Conservation (phyloP, 805 yeast genomes). For the Candida sonorensis region DNA sequence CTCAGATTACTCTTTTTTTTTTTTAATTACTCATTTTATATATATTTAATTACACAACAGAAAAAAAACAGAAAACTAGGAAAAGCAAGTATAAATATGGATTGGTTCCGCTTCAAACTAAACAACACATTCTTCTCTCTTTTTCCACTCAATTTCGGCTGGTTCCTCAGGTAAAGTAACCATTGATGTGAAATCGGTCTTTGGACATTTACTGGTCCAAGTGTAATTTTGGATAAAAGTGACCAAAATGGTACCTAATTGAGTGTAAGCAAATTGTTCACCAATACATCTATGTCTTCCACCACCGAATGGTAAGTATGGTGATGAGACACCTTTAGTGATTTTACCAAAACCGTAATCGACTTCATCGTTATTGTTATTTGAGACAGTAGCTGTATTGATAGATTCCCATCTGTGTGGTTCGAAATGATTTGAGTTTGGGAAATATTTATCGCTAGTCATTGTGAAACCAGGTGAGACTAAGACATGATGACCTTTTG, state of each 20-base stretch:
- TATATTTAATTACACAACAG: background rate
- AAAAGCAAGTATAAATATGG: constrained; percentile 1
- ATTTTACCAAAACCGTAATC: constrained; percentile 98
- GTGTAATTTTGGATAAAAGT: constrained; percentile 68
- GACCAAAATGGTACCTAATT: constrained; percentile 78
- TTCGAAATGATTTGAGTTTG: constrained; percentile 61
- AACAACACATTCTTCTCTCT: constrained; percentile 34
- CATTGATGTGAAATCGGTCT: constrained; percentile 81
- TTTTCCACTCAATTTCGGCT: constrained; percentile 65
- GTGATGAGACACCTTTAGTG: constrained; percentile 92
- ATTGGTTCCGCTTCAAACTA: background rate
- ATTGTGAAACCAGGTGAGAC: constrained; percentile 92
- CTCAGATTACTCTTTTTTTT: too few species aligned
- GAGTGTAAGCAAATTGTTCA: constrained; percentile 94
- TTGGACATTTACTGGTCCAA: constrained; percentile 68
- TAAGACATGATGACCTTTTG: constrained; percentile 81
- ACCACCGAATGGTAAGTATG: constrained; percentile 97
- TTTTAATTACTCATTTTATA: too few species aligned
- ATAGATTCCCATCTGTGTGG: constrained; percentile 80
- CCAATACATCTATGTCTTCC: constrained; percentile 99
- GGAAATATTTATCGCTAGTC: constrained; percentile 72
- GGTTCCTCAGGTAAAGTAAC: constrained; percentile 85
- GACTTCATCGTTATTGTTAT: constrained; percentile 41
- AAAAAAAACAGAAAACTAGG: constrained; percentile 1
- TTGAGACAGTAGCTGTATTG: constrained; percentile 22